Evolutionary conservation across 306 rosid species (phyloP), one percentile per base, ranked within the genome.

Genomic region (Medicago ruthenica): DNA sequence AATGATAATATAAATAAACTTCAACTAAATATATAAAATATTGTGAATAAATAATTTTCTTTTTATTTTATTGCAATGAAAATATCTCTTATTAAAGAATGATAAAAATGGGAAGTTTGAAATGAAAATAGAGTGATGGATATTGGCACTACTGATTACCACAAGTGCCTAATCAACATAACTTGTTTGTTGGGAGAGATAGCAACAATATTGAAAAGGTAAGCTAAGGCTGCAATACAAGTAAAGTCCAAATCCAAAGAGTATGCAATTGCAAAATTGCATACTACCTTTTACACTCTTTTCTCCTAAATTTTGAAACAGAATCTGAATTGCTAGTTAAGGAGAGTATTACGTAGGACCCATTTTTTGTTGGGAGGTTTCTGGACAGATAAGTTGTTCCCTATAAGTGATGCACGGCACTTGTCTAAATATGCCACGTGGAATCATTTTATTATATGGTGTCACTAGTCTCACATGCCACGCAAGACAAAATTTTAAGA

Each of bases 321-420:
- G 85, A 76, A 81, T 70, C 70, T 15, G 48, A 75, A 75, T 3
- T 40, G 16, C 51, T n/a, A 21, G 7, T 8, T 39, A 66, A 17
- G 34, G 11, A 62, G 76, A 75, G 67, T 18, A n/a, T 10, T 66
- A 57, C 40, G 65, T 74, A 62, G 86, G 83, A 22, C 81, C 82
- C 65, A 0, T 5, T 6, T 67, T 66, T 84, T 80, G 80, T 76
- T 78, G 80, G 80, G 77, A 61, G 77, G 70, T 78, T 80, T 77
- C 44, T 69, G 64, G 73, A 84, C 83, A 80, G 31, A 22, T 62
- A 73, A 77, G 85, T 80, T 80, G 85, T 77, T 84, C 82, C 84
- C 82, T 77, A 18, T 55, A 0, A 53, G 41, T 67, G 54, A 67
- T 84, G 82, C 86, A 79, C 80, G 83, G 42, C 77, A 7, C 80